A percentile compares a stretch with the other conserved stretches of the same genome.
phyloP scores from a whole-genome alignment of 805 yeast species.

The Jamesozyma lodderae region DNA sequence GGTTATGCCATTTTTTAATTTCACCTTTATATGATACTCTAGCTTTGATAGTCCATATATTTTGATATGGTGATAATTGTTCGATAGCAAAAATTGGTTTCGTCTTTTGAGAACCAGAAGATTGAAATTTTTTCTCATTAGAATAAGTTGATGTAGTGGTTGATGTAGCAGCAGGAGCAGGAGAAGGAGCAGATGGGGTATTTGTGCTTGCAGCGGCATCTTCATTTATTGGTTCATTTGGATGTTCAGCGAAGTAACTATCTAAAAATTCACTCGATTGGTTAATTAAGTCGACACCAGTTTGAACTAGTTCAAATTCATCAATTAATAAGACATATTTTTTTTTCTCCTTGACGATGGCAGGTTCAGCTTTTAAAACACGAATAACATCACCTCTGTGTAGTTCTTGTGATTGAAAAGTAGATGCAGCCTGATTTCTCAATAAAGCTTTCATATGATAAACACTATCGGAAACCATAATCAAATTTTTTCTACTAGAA shows the following conservation, averaged over 20 bases:
- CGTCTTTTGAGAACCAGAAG: constrained; percentile 22
- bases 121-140: not conserved
- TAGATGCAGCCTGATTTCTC: constrained; percentile 41
- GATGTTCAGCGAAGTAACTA: constrained; percentile 49
- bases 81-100: constrained; percentile 63
- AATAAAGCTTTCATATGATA: constrained; percentile 44
- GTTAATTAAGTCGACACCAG: constrained; percentile 33
- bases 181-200: constrained; percentile 6
- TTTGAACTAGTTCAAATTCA: constrained; percentile 36
- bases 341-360: constrained; percentile 31
- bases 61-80: constrained; percentile 83
- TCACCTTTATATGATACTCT: constrained; percentile 85
- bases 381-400: constrained; percentile 34
- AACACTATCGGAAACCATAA: constrained; percentile 45
- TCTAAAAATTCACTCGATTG: constrained; percentile 40
- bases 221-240: constrained; percentile 35
- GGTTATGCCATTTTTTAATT: constrained; percentile 78
- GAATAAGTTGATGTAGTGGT: not conserved
- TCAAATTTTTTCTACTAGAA: constrained; percentile 22
- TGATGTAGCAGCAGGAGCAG: constrained; percentile 7
- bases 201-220: constrained; percentile 22
- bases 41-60: constrained; percentile 86
- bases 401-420: constrained; percentile 38
- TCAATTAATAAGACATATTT: constrained; percentile 42
- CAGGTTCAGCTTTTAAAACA: constrained; percentile 28